These are phyloP conservation scores for Penicillium odoratum DNA, from an alignment of 495 filamentous ascomycete species.

Conservation along the genomic window DNA sequence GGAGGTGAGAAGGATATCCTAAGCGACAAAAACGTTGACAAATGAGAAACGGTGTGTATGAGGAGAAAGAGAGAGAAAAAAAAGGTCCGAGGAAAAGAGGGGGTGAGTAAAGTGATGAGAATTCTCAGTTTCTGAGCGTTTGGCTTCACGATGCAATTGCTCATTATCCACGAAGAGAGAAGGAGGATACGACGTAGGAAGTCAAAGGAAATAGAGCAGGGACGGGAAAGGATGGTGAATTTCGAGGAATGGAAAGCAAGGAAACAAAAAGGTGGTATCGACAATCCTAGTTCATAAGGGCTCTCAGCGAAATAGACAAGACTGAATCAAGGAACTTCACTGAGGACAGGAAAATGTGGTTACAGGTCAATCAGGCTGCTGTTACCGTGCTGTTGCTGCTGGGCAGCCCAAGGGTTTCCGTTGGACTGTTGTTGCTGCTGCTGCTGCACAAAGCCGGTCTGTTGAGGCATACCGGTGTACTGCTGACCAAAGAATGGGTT, in stretches of 20 bases:
- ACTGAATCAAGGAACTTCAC: constrained; percentile 11
- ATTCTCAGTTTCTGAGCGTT: background rate
- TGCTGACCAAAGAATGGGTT: constrained; percentile 88
- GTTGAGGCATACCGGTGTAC: constrained; percentile 63
- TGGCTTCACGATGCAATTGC: constrained; percentile 19
- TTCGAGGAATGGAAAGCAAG: background rate
- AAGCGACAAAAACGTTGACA: constrained; percentile 22
- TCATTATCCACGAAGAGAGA: background rate
- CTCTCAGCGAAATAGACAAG: background rate
- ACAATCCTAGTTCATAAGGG: constrained; percentile 4
- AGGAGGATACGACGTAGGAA: background rate
- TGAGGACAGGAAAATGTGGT: constrained; percentile 15
- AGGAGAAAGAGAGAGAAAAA: background rate
- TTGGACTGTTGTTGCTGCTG: constrained; percentile 44
- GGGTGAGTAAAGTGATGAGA: constrained; percentile 3
- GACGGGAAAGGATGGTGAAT: background rate
- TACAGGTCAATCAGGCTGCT: constrained; percentile 94
- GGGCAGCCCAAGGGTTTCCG: constrained; percentile 72
- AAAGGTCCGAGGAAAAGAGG: constrained; percentile 1
- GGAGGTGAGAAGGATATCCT: constrained; percentile 36
- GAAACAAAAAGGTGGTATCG: constrained; percentile 6
- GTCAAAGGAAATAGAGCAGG: constrained; percentile 4
- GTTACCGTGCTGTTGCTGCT: constrained; percentile 60
- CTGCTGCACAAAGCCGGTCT: constrained; percentile 58
- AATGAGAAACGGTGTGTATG: constrained; percentile 16